Evolutionary conservation across 1,284 basidiomycete genomes (phyloP).

Genomic region (Tilletia setariae): DNA sequence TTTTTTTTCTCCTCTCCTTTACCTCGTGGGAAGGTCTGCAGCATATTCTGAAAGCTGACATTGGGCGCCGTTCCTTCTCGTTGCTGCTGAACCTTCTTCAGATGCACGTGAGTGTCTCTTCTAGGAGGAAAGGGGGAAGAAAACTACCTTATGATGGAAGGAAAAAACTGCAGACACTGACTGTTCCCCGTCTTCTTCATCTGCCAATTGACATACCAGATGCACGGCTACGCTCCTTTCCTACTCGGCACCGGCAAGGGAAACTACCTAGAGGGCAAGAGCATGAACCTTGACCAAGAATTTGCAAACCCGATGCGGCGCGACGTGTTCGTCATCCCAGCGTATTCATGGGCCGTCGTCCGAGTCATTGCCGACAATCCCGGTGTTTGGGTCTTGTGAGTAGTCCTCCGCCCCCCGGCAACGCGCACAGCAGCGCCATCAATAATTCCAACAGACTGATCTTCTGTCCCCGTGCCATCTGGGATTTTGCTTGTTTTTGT

Average conservation of each 20-base stretch:
- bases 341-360: slow-evolving; percentile 36
- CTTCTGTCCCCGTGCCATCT: no score
- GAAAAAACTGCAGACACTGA: background rate
- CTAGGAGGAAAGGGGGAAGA: no score
- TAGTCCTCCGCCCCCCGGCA: background rate
- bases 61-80: no score
- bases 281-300: slow-evolving; percentile 32
- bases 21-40: no score
- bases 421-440: no score
- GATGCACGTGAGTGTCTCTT: slow-evolving; percentile 10
- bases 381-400: slow-evolving; percentile 28
- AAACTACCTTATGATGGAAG: no score
- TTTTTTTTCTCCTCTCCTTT: background rate
- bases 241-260: slow-evolving; percentile 53
- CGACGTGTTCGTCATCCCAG: slow-evolving; percentile 53
- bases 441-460: no score
- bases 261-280: slow-evolving; percentile 27
- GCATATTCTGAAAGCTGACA: background rate
- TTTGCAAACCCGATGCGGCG: slow-evolving; percentile 54
- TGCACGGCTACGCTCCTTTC: slow-evolving; percentile 37
- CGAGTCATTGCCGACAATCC: slow-evolving; percentile 36
- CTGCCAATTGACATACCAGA: no score
- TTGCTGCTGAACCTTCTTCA: slow-evolving; percentile 13
- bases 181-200: background rate
- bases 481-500: no score